Base-by-base conservation (phyloP, 352 stramenopile species). In the Globisporangium apiculatum region DNA sequence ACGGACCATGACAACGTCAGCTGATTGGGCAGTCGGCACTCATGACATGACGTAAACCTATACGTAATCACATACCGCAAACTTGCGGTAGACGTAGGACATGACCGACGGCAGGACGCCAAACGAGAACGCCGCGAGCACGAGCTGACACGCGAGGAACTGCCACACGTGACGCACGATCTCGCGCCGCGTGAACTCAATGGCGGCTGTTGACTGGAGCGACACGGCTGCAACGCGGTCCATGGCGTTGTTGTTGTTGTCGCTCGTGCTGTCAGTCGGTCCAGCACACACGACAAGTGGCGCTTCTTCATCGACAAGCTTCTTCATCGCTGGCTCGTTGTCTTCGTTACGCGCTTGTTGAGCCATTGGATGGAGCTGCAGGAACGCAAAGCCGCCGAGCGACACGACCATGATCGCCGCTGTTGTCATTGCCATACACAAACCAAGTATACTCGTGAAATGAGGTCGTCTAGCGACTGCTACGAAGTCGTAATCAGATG, bases 1-100 rank as follows among this genome's bases (percentile, higher is more conserved):
- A 50, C 15, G 54, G 4, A 31, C 2, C 18, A 55, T 36, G 36
- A 45, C 35, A 9, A n/a, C 8, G 11, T 46, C 15, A 46, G 41
- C 9, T 5, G 24, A 31, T 31, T 31, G 1, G 24, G 24, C 24
- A 31, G 24, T 31, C 24, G 24, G 24, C 0, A 31, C 24, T 31
- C 24, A 31, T 2, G 24, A 31, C 1, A 31, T 31, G 24, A 31
- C 2, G 24, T 31, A 31, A 31, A 31, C 24, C 24, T 31, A 31
- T 31, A 31, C 10, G 42, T 18, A 2, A 43, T 18, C n/a, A 59
- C 72, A 45, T 65, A 89, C 79, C 61, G 76, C 67, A 49, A 81
- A 90, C 42, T 86, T 86, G 53, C 75, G 79, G 68, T 86, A 87
- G 24, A 87, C 73, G 53, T 82, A 90, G 1, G 79, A 72, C 77